Evolutionary conservation across 2,329 filamentous ascomycete genomes (phyloP), one percentile per base, ranked within the genome.

Genomic region (Blastomyces parvus): DNA sequence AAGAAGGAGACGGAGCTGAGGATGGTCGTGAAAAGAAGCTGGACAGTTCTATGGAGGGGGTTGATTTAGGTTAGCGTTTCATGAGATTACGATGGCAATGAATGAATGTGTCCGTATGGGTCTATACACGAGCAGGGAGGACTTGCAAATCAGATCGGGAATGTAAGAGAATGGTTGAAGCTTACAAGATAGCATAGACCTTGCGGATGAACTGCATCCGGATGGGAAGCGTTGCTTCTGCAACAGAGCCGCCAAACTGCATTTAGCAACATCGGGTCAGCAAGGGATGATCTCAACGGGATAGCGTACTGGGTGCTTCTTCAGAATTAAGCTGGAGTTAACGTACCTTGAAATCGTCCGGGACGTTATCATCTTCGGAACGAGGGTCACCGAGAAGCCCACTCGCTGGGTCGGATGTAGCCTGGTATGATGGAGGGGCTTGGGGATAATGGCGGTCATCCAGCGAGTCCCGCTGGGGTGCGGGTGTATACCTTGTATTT

Each of bases 201-300:
- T 97, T 97, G 78, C 92, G 88, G 70, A 96, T 83, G 77, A 97
- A 99, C 78, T 94, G 90, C 86, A 97, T 96, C 70, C 93, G 89
- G 74, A 99, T 96, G 72, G 96, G 91, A 73, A 97, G 82, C 25
- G 92, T 96, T 57, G 90, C 93, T 80, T 97, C 94, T 68, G 92
- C 88, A 64, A 97, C 92, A 22, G 88, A 91, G 66, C 91, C 92
- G 70, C 93, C 94, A 73, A 96, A 97, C 89, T 91, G 3, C n/a
- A 38, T 0, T 27, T 25, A 22, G 3, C n/a, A 14, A 5, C 11
- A 1, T 30, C 1, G n/a, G 14, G 38, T 38, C n/a, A 50, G 22
- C 59, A 4, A 27, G 14, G 22, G 27, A 17, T 6, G 1, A 27
- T 27, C 22, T 50, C 22, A 50, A n/a, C 11, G 11, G 25, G 13